These are phyloP conservation scores for Kuraishia molischiana DNA, from an alignment of 805 yeast species.

Conservation along the genomic window DNA sequence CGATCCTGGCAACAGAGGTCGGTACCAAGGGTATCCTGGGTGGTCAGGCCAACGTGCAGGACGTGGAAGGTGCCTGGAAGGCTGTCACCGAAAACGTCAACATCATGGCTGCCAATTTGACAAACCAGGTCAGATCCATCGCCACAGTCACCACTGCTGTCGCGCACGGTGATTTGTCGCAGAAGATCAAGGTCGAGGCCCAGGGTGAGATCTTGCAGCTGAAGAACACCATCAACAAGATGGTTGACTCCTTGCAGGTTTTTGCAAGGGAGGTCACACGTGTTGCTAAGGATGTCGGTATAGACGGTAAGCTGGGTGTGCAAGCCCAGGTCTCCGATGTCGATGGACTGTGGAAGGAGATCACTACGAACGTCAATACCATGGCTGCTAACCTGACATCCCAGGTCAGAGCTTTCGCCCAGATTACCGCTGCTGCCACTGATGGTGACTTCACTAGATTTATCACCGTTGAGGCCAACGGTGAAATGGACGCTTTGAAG, in stretches of 20 bases:
- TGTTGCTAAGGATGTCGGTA: conserved; percentile 90
- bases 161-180: conserved; percentile 81
- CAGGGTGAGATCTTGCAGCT: conserved; percentile 85
- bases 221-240: conserved; percentile 79
- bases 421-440: conserved; percentile 88
- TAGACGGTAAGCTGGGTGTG: conserved; percentile 86
- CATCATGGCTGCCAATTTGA: conserved; percentile 79
- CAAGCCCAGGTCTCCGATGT: conserved; percentile 88
- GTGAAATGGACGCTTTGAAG: conserved; percentile 75
- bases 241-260: conserved; percentile 85
- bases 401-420: conserved; percentile 89
- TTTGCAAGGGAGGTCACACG: conserved; percentile 84
- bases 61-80: conserved; percentile 85
- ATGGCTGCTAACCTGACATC: conserved; percentile 93
- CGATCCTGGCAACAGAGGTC: conserved; percentile 82
- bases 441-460: conserved; percentile 89
- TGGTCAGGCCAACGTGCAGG: conserved; percentile 81
- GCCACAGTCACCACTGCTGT: conserved; percentile 90
- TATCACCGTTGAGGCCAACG: conserved; percentile 85
- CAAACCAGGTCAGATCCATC: conserved; percentile 81
- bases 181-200: conserved; percentile 81
- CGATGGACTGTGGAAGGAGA: conserved; percentile 87
- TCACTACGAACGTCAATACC: conserved; percentile 83
- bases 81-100: conserved; percentile 83
- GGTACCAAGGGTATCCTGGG: conserved; percentile 80